Evolutionary conservation across 306 rosid species (phyloP), one percentile per base, ranked within the genome.

Genomic region (Sindora glabra): DNA sequence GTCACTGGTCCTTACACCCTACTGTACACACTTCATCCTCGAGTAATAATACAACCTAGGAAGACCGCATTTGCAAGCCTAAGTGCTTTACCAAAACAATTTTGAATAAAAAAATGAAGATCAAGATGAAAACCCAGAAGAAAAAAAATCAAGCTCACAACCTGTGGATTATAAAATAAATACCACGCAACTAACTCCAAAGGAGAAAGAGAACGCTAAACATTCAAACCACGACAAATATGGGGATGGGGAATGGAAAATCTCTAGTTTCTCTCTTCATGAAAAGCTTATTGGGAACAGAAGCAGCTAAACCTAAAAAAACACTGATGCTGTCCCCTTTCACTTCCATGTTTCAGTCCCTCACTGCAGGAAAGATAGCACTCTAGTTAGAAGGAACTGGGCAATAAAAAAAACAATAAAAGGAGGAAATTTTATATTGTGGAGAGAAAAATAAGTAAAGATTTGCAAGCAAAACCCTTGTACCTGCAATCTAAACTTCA

Each of bases 241-340:
- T 55, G 41, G 63, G 17, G 3, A 42, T 17, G 25, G 54, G 25
- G 16, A 17, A 24, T 24, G 56, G 14, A 17, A 46, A 45, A 24
- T 59, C 51, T 68, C 40, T 50, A 63, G 36, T 60, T 77, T 65
- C 75, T 63, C 74, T 74, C 64, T 71, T 63, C 74, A 76, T 45
- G 55, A 72, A 81, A 76, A 68, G 79, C 76, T 74, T 77, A 82
- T 80, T 66, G 80, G 89, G 81, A 83, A 79, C 85, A 90, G 87
- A 78, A 72, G 81, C 90, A 87, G 87, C 85, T 81, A 75, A 36
- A 36, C 44, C 18, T 67, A 39, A 77, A 82, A 86, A 80, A 56
- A 70, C 90, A 83, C 81, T 78, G 85, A 68, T 71, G 86, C 92
- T 79, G 86, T 81, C 92, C 89, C 95, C 72, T 83, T 55, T 67